Evolutionary conservation across 2,329 filamentous ascomycete species (phyloP).

Genomic region (Dactylellina drechsleri): DNA sequence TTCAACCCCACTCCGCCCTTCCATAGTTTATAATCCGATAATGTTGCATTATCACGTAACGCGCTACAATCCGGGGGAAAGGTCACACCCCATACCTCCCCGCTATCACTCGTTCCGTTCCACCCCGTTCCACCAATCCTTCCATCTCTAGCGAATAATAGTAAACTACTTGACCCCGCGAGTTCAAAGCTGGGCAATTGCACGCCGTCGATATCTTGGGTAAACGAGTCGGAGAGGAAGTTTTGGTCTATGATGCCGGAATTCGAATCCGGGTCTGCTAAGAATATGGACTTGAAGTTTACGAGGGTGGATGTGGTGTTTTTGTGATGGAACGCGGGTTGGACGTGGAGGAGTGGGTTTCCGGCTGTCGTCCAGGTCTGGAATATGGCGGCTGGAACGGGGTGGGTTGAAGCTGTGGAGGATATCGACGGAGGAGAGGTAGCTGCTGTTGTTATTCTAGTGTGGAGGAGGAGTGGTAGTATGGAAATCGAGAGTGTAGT

Average conservation of each 20-base stretch:
- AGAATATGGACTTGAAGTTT: conserved; percentile 41
- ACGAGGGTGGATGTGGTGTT: conserved; percentile 13
- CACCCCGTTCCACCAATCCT: not conserved
- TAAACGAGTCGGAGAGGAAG: conserved; percentile 27
- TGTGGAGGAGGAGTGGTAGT: not conserved
- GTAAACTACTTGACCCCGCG: not conserved
- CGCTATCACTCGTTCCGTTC: conserved; percentile 5
- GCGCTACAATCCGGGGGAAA: conserved; percentile 12
- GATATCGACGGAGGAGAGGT: not conserved
- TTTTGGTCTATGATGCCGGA: conserved; percentile 12
- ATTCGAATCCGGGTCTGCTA: conserved; percentile 18
- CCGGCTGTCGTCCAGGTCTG: conserved; percentile 41
- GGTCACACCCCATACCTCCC: conserved; percentile 39
- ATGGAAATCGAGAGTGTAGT: too few relatives aligned
- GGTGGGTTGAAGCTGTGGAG: not conserved
- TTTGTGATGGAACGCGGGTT: conserved; percentile 40
- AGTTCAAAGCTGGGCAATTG: conserved; percentile 39
- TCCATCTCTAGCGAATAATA: conserved; percentile 14
- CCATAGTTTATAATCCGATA: conserved; percentile 22
- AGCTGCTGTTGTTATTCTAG: not conserved
- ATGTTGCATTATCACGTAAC: not conserved
- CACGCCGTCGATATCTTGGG: conserved; percentile 35
- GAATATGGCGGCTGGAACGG: conserved; percentile 39
- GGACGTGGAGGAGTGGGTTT: conserved; percentile 45
- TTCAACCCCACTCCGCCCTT: conserved; percentile 6